phyloP scores from a whole-genome alignment of 2,329 filamentous ascomycete species.

The Ampelomyces quisqualis region DNA sequence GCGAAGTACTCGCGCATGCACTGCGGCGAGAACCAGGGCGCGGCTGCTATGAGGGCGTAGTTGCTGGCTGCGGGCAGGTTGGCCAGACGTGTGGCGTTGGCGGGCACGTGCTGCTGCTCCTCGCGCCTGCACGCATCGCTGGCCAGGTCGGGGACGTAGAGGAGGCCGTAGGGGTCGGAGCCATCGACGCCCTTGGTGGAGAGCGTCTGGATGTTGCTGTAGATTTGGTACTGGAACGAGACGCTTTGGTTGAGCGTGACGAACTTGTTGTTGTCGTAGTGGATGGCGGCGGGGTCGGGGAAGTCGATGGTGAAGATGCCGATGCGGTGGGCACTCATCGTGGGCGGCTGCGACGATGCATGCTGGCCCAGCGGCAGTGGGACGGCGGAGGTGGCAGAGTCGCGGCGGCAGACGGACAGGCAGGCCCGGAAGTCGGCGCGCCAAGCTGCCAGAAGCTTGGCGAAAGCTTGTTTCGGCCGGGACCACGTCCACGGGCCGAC shows the following conservation, averaged over 20 bases:
- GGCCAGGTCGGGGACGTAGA: conserved; percentile 77
- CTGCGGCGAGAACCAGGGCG: conserved; percentile 75
- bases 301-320: conserved; percentile 42
- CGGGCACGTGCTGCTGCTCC: conserved; percentile 67
- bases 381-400: conserved; percentile 2
- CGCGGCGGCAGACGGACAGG: conserved; percentile 1
- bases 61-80: conserved; percentile 64
- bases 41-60: conserved; percentile 76
- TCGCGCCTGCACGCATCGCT: conserved; percentile 63
- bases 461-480: conserved; percentile 1
- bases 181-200: conserved; percentile 66
- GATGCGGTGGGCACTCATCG: conserved; percentile 45
- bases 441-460: too few relatives aligned
- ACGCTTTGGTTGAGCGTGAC: conserved; percentile 30
- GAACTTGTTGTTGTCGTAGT: conserved; percentile 35
- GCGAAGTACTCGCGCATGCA: conserved; percentile 75
- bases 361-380: conserved; percentile 10
- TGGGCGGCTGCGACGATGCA: conserved; percentile 16
- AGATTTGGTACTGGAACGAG: conserved; percentile 43
- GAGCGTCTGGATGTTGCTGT: conserved; percentile 70
- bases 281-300: conserved; percentile 34
- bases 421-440: too few relatives aligned
- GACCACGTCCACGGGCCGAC: conserved; percentile 2
- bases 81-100: conserved; percentile 70
- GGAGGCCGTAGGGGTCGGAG: conserved; percentile 69